Conservation (phyloP, 768 basidiomycete genomes). For the Porpolomopsis calyptriformis region DNA sequence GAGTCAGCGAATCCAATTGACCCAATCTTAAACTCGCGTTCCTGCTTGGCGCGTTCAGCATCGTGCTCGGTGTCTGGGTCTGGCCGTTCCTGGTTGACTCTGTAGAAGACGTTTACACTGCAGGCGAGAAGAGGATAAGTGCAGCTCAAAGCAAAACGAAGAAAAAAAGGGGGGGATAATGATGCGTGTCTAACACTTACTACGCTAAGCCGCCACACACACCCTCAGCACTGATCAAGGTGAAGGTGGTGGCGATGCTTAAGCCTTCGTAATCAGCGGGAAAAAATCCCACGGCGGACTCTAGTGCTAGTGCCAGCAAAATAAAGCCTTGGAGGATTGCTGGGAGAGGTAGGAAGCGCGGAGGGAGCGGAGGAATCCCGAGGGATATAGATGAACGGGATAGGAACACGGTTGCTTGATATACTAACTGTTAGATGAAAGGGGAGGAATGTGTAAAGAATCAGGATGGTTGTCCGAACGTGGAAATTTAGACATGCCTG, state of each 20-base stretch:
- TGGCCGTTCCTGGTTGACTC: constrained; percentile 62
- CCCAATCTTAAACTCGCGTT: constrained; percentile 83
- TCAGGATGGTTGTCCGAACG: too few species aligned
- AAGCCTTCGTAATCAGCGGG: constrained; percentile 28
- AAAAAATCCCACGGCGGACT: constrained; percentile 64
- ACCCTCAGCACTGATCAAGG: constrained; percentile 79
- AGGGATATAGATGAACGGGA: constrained; percentile 86
- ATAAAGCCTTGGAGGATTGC: constrained; percentile 63
- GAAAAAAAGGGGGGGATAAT: not conserved
- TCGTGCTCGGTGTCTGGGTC: constrained; percentile 37
- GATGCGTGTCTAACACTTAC: constrained; percentile 35
- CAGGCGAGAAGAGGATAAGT: not conserved
- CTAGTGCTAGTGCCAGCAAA: constrained; percentile 48
- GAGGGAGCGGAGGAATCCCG: constrained; percentile 70
- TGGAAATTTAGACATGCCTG: constrained; percentile 42
- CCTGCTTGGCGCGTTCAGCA: constrained; percentile 53
- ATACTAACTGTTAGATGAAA: constrained; percentile 52
- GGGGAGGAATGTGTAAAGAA: not conserved
- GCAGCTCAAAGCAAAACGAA: constrained; percentile 11
- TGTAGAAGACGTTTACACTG: constrained; percentile 82
- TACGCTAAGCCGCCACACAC: constrained; percentile 90
- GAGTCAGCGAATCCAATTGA: constrained; percentile 82
- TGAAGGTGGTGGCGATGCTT: constrained; percentile 56
- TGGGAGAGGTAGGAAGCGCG: constrained; percentile 58
- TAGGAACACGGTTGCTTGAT: constrained; percentile 85